Evolutionary conservation across 331 rosid species (phyloP).

Genomic region (Malus hybrid): DNA sequence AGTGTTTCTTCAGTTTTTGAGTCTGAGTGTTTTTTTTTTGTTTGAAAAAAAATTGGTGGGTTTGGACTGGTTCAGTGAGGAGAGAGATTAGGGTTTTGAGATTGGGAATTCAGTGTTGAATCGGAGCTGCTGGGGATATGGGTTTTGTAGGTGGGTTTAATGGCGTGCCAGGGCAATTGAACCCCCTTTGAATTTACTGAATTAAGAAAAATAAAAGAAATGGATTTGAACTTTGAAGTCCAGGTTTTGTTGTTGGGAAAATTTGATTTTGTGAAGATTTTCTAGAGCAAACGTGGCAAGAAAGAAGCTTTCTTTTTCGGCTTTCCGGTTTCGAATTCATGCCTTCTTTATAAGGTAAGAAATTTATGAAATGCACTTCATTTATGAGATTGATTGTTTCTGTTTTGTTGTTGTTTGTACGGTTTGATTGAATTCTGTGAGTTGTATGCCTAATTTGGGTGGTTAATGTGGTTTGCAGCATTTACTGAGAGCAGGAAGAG

Average conservation of each 20-base stretch:
- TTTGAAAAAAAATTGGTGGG: slow-evolving; percentile 1
- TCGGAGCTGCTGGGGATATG: background rate
- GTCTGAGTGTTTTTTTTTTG: background rate
- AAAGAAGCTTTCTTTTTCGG: slow-evolving; percentile 9
- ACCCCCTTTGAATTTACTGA: background rate
- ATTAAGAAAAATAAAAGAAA: background rate
- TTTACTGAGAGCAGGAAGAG: background rate
- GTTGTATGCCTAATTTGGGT: slow-evolving; percentile 13
- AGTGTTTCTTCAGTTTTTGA: background rate
- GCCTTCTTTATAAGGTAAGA: slow-evolving; percentile 38
- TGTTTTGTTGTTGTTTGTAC: background rate
- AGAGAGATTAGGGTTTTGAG: slow-evolving; percentile 10
- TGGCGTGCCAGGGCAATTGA: background rate
- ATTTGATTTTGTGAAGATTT: slow-evolving; percentile 19
- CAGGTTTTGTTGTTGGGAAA: slow-evolving; percentile 1
- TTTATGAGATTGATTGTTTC: background rate
- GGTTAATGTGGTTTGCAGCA: slow-evolving; percentile 1
- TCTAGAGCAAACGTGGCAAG: slow-evolving; percentile 25
- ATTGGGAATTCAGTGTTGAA: background rate
- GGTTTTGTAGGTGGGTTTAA: background rate
- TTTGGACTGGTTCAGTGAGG: slow-evolving; percentile 15
- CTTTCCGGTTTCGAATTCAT: slow-evolving; percentile 18
- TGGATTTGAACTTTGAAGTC: slow-evolving; percentile 6
- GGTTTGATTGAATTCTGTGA: background rate
- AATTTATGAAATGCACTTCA: slow-evolving; percentile 17